phyloP scores from a whole-genome alignment of 1,139 yeast species.

The Meyerozyma athensensis region DNA sequence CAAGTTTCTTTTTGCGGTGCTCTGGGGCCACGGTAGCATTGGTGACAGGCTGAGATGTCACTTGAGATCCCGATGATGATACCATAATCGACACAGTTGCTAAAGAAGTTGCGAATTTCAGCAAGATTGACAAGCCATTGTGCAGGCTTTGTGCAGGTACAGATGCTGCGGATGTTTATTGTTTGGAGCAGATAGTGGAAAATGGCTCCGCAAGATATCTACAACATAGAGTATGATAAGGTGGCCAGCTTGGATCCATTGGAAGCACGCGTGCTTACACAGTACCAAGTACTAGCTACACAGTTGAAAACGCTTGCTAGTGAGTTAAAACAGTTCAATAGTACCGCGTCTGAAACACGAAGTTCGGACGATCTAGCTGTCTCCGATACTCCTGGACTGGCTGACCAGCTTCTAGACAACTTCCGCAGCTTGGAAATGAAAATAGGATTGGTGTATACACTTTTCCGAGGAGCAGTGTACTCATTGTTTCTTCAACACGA shows the following conservation, averaged over 20 bases:
- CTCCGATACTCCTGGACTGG: slow-evolving; percentile 12
- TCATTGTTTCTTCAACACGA: slow-evolving; percentile 46
- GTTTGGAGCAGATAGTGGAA: background rate
- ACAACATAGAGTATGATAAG: slow-evolving; percentile 22
- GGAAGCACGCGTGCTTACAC: slow-evolving; percentile 38
- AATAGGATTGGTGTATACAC: slow-evolving; percentile 59
- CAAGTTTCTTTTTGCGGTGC: slow-evolving; percentile 30
- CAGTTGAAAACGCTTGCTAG: slow-evolving; percentile 32
- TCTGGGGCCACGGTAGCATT: slow-evolving; percentile 21
- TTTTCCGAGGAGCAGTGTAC: slow-evolving; percentile 67
- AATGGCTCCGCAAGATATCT: slow-evolving; percentile 1
- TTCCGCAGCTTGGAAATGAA: slow-evolving; percentile 57
- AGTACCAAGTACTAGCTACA: slow-evolving; percentile 44
- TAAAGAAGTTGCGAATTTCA: slow-evolving; percentile 3
- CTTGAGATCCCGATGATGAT: slow-evolving; percentile 1
- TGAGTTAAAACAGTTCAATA: slow-evolving; percentile 29
- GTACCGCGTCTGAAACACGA: slow-evolving; percentile 7
- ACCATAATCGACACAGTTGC: background rate
- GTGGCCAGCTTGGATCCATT: slow-evolving; percentile 29
- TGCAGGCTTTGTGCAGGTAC: background rate
- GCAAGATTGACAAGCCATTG: background rate
- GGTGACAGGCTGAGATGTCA: slow-evolving; percentile 10
- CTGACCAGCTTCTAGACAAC: slow-evolving; percentile 38
- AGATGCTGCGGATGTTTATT: background rate
- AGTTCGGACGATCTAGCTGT: slow-evolving; percentile 5